Evolutionary conservation across 768 basidiomycete species (phyloP), one percentile per base, ranked within the genome.

Genomic region (Hygrophorus russula): DNA sequence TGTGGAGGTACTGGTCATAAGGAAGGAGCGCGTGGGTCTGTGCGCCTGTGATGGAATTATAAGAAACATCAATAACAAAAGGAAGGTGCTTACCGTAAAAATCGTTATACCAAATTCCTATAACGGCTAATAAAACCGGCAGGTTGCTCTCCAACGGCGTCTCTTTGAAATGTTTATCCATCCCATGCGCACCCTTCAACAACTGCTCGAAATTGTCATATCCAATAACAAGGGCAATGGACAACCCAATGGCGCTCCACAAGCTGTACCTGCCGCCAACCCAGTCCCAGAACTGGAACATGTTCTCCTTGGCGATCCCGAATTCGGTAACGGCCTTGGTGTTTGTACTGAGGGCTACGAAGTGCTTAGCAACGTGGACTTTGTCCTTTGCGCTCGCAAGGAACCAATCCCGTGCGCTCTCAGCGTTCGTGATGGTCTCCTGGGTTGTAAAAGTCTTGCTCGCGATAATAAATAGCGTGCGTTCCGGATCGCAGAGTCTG

Each of bases 261-360:
- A 99, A 72, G 54, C 86, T 91, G 76, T 99, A 99, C 49, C 94
- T 79, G 19, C 96, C 96, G 49, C 96, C 96, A 50, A 99, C 96
- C 96, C 96, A 99, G 65, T 98, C 96, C 94, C 94, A 99, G 78
- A 99, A 98, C 59, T 85, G 81, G 78, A 99, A 99, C 93, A 99
- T 99, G 69, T 97, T 97, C 52, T 74, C 73, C 47, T 80, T 62
- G 36, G 82, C 71, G 56, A 99, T 99, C 33, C 96, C 96, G 56
- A 99, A 99, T 2, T 73, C 78, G 13, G 88, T 86, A 44, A 98
- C 96, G 9, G 87, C 90, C 58, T 81, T 76, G 41, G 90, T 90
- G 64, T 99, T 99, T 45, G 96, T 99, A 56, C 88, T 92, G 46
- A 99, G 79, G 2, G 96, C 96, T 32, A 97, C 93, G 59, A 99